Base-by-base conservation (phyloP, 108 stramenopile species). In the Nitzschia sp. region DNA sequence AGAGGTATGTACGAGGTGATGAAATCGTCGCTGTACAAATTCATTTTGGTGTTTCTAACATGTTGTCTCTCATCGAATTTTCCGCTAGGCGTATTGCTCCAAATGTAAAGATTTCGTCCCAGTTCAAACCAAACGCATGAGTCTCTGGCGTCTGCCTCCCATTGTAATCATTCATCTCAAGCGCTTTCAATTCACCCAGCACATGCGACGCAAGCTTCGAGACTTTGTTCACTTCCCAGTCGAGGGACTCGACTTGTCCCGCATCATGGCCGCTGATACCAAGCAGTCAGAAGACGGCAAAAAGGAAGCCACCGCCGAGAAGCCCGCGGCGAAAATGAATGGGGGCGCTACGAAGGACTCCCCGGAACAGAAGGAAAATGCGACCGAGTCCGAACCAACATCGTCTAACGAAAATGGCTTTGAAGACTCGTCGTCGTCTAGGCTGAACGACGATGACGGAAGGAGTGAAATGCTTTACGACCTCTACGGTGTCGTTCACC, bases 131-230 rank as follows among this genome's bases (percentile, higher is more conserved):
- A 95, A 96, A 69, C 71, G 85, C 48, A 91, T 97, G 68, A 85
- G 87, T 32, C 82, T 98, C 13, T 98, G 97, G 97, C 79, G 91
- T 60, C 75, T 94, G 45, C 98, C 98, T 31, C 96, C 96, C 9
- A 68, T 98, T 33, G 83, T 97, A 42, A 95, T 98, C 34, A 90
- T 98, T 54, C 97, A 97, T 54, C 66, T 99, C 74, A 99, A 99
- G 75, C 95, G 98, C 42, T 97, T 99, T 74, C 95, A 96, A 51
- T 92, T 85, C 66, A 90, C 94, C n/a, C 79, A 85, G 46, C 83
- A 84, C 38, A 93, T 92, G 87, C 78, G 89, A 42, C 66, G 94
- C 77, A 98, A 98, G 73, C 79, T 99, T 54, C 83, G 95, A 46
- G 96, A 98, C 47, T 70, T 95, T 29, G 98, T 99, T 18, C 66